Evolutionary conservation across 108 stramenopile species (phyloP), one percentile per base, ranked within the genome.

Genomic region (Schizochytrium sp.): DNA sequence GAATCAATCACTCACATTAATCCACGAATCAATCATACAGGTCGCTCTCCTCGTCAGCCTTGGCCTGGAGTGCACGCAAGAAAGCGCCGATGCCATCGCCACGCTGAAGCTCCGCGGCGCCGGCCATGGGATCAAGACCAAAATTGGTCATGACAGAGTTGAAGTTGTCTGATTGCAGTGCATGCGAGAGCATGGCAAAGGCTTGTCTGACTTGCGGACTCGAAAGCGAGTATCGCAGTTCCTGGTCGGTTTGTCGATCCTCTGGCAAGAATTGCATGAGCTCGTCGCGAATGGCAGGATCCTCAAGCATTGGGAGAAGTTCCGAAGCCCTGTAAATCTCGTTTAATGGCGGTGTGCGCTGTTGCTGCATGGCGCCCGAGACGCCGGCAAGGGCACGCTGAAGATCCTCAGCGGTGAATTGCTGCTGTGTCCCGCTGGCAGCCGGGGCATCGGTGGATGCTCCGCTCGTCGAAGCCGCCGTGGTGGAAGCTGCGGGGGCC

Each of bases 121-220:
- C 76, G 48, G 45, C 51, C 76, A 53, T 83, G 45, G 76, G 51
- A 45, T 53, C 45, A 34, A 83, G 76, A 23, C 76, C 76, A 83
- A 83, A 83, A 23, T 83, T 83, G 6, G 76, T 25, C 76, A 83
- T 83, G 45, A 83, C 51, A 16, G 76, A n/a, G 28, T 83, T 83
- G 76, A 83, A 83, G 76, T 83, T 83, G 48, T 83, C 76, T 21
- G 76, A 83, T 88, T 76, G 88, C 41, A 92, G 63, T 10, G 91
- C 92, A 5, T 29, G 44, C 28, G 89, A 55, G 25, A 92, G 88
- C 29, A 87, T 44, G 4, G 58, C 89, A 4, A 92, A 41, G 25
- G 90, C 88, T 34, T 91, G 91, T 58, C 89, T 90, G 19, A 92
- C 90, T 59, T 90, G 92, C 4, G 92, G 91, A 88, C 91, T 91